A percentile compares a stretch with the other conserved stretches of the same genome.
These are phyloP conservation scores for Penicillium turbatum DNA, from an alignment of 495 filamentous ascomycete genomes.

Conservation along the genomic window DNA sequence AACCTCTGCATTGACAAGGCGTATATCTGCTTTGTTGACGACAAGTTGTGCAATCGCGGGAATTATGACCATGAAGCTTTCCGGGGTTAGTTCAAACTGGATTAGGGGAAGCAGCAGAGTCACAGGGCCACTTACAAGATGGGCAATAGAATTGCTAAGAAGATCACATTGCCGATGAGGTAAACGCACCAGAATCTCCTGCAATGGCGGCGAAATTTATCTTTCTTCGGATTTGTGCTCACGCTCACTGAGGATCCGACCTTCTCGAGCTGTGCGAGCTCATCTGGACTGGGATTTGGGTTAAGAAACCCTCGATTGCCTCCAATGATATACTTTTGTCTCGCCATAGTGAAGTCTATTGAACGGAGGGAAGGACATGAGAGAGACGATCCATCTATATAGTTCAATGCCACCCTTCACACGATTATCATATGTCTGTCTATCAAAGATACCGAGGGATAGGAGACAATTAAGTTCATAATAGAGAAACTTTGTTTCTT, in stretches of 20 bases:
- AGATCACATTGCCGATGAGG: conserved; percentile 34
- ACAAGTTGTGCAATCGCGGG: conserved; percentile 42
- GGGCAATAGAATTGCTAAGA: conserved; percentile 37
- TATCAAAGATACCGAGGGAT: not conserved
- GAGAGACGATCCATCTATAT: not conserved
- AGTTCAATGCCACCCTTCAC: not conserved
- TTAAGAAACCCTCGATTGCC: conserved; percentile 1
- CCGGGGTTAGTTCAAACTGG: too few species aligned
- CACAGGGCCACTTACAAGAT: conserved; percentile 24
- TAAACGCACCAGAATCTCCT: conserved; percentile 39
- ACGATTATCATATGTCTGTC: conserved; percentile 4
- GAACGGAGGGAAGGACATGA: not conserved
- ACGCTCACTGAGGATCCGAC: conserved; percentile 12
- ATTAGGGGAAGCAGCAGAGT: not conserved
- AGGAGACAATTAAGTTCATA: not conserved
- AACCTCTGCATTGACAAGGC: conserved; percentile 30
- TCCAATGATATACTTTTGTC: conserved; percentile 5
- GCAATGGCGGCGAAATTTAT: conserved; percentile 32
- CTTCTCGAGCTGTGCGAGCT: conserved; percentile 15
- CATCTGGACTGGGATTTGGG: not conserved
- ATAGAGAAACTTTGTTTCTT: not conserved
- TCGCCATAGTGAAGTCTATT: not conserved
- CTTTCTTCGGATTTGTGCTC: conserved; percentile 8
- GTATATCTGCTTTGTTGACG: conserved; percentile 32
- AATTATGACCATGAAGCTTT: conserved; percentile 40